A percentile compares a stretch with the other conserved stretches of the same genome.
Evolutionary conservation across 2,329 filamentous ascomycete genomes (phyloP).

Genomic region (Calonectria henricotiae): DNA sequence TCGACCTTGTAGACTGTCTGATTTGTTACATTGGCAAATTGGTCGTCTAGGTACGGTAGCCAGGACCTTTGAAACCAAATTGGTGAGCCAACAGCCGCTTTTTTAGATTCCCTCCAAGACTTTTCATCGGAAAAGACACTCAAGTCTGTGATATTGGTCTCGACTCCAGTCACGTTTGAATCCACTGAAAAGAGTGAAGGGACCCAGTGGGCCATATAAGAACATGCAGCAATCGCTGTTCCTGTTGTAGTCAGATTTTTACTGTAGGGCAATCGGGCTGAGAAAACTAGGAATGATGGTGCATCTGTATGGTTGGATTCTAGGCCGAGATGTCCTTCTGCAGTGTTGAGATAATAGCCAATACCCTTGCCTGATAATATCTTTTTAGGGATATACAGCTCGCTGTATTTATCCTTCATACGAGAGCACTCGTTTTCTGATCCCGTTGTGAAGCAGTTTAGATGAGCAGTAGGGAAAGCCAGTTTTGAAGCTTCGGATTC

Average conservation of each 20-base stretch:
- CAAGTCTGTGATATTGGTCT: neutral
- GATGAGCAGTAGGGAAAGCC: neutral
- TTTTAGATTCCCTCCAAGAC: neutral
- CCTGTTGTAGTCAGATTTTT: neutral
- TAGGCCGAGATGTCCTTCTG: neutral
- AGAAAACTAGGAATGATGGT: neutral
- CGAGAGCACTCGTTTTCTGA: neutral
- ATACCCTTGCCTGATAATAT: neutral
- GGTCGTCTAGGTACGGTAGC: neutral
- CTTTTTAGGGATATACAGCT: neutral
- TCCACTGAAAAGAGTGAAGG: neutral
- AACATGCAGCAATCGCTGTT: neutral
- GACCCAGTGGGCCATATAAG: neutral
- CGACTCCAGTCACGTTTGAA: neutral
- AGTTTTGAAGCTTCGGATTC: neutral
- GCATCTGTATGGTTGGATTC: neutral
- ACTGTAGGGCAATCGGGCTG: neutral
- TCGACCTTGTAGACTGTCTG: neutral
- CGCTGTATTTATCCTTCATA: neutral
- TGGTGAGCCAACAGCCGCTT: neutral
- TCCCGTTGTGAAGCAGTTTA: neutral
- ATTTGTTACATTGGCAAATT: neutral
- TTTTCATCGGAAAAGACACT: neutral
- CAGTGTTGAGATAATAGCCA: neutral
- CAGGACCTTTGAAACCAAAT: neutral